Evolutionary conservation across 768 basidiomycete genomes (phyloP).

Genomic region (Boletus patriciae): DNA sequence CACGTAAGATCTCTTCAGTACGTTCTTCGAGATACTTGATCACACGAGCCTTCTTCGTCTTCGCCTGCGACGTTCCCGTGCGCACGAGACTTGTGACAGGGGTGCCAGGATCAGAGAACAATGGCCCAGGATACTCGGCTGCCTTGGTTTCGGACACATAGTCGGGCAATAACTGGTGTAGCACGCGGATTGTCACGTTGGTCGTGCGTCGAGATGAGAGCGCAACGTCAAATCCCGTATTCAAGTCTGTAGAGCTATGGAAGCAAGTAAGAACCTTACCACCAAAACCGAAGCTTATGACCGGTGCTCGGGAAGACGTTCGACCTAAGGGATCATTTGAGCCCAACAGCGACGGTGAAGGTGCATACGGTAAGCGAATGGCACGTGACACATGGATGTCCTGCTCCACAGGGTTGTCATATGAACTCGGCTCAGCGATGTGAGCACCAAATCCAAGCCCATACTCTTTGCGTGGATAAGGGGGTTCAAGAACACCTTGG

Average conservation of each 20-base stretch:
- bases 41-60: constrained; percentile 82
- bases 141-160: constrained; percentile 56
- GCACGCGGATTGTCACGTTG: constrained; percentile 61
- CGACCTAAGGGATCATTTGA: constrained; percentile 81
- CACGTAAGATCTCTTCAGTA: constrained; percentile 73
- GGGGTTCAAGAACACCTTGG: constrained; percentile 19
- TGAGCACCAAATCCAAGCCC: constrained; percentile 26
- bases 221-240: constrained; percentile 76
- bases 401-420: constrained; percentile 20
- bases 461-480: constrained; percentile 28
- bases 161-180: constrained; percentile 71
- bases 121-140: constrained; percentile 78
- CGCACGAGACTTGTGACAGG: constrained; percentile 68
- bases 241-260: constrained; percentile 64
- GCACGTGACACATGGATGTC: constrained; percentile 34
- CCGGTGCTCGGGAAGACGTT: constrained; percentile 68
- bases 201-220: constrained; percentile 70
- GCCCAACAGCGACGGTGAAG: constrained; percentile 80
- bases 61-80: constrained; percentile 57
- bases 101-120: constrained; percentile 74
- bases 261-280: constrained; percentile 89
- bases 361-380: constrained; percentile 65
- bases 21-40: constrained; percentile 75
- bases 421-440: constrained; percentile 18
- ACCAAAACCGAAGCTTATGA: constrained; percentile 92